These are phyloP conservation scores for Erythrophleum fordii DNA, from an alignment of 306 rosid species.

Conservation along the genomic window DNA sequence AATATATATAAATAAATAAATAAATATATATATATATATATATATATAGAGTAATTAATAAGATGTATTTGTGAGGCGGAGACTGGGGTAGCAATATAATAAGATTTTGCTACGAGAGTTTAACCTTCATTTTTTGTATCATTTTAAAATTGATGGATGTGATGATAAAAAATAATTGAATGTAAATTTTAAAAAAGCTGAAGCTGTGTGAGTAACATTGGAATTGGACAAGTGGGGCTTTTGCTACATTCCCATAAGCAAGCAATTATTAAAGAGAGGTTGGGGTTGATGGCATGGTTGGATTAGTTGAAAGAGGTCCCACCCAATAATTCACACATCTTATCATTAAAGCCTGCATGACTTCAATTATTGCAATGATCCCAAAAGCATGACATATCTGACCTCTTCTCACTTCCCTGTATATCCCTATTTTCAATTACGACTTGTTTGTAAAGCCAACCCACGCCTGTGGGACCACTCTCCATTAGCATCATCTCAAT, in stretches of 20 bases:
- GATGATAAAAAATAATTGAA: too few species aligned
- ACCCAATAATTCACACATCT: constrained; percentile 58
- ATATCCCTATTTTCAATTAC: constrained; percentile 34
- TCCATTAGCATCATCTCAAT: not conserved
- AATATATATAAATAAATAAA: too few species aligned
- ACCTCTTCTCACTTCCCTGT: constrained; percentile 56
- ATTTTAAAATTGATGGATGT: too few species aligned
- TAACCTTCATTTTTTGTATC: too few species aligned
- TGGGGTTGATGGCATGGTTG: constrained; percentile 30
- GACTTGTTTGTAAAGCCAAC: constrained; percentile 46
- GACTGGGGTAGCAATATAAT: too few species aligned
- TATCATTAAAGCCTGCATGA: constrained; percentile 93
- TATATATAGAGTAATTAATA: too few species aligned
- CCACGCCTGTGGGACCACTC: constrained; percentile 50
- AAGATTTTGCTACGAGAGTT: too few species aligned
- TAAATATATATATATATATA: too few species aligned
- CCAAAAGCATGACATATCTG: constrained; percentile 84
- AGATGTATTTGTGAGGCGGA: too few species aligned
- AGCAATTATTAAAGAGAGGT: constrained; percentile 32
- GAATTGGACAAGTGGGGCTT: too few species aligned
- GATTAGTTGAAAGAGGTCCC: constrained; percentile 42
- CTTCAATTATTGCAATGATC: constrained; percentile 97
- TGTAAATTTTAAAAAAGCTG: too few species aligned
- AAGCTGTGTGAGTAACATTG: too few species aligned
- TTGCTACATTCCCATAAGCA: constrained; percentile 14